Evolutionary conservation across 371 early-diverging fungal genomes (phyloP).

Genomic region (Synchytrium microbalum): DNA sequence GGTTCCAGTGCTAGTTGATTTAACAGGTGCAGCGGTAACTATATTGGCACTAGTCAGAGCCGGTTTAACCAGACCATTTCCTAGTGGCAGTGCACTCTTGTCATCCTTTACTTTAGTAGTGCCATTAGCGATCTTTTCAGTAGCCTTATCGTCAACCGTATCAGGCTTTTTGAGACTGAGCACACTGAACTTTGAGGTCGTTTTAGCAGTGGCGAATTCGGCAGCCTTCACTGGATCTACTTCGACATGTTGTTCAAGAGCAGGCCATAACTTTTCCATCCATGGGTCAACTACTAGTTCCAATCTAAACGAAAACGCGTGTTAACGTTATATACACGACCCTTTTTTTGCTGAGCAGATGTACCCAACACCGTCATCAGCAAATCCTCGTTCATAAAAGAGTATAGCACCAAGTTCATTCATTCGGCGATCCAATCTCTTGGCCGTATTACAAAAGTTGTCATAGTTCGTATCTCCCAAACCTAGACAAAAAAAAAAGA

Average conservation of each 20-base stretch:
- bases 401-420: slow-evolving; percentile 62
- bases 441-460: slow-evolving; percentile 79
- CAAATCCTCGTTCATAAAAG: slow-evolving; percentile 69
- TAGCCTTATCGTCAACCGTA: neutral
- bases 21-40: neutral
- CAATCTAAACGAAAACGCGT: slow-evolving; percentile 40
- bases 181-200: neutral
- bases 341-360: slow-evolving; percentile 4
- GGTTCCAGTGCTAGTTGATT: neutral
- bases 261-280: slow-evolving; percentile 78
- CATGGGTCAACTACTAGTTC: slow-evolving; percentile 87
- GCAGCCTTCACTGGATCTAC: slow-evolving; percentile 18
- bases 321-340: neutral
- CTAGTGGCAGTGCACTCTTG: too few species aligned
- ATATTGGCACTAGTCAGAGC: neutral
- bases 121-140: neutral
- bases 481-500: slow-evolving; percentile 27
- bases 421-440: slow-evolving; percentile 64
- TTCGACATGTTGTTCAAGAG: slow-evolving; percentile 37
- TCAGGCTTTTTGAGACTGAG: neutral
- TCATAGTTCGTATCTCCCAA: slow-evolving; percentile 90
- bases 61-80: too few species aligned
- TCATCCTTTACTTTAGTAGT: too few species aligned
- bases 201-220: neutral
- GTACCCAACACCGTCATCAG: slow-evolving; percentile 86